Percentiles rank a stretch among this genome's conserved stretches.
phyloP scores from a whole-genome alignment of 768 basidiomycete species.

The Cystofilobasidium ferigula region DNA sequence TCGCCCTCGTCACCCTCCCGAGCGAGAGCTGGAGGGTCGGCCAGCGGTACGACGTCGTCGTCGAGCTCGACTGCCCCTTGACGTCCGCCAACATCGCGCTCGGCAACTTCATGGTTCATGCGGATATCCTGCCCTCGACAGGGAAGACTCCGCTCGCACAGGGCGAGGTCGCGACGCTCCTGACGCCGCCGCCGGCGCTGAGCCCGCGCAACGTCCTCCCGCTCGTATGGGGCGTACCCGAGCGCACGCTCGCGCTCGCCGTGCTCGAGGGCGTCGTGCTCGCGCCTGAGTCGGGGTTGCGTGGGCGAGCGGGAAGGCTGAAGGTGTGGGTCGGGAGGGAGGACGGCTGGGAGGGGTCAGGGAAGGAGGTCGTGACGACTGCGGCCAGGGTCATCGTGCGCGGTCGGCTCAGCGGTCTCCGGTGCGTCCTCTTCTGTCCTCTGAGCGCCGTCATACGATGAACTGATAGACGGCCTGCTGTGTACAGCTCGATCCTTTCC shows the following conservation, averaged over 20 bases:
- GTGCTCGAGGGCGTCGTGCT: not conserved
- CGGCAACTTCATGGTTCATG: slow-evolving; percentile 1
- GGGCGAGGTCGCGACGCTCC: not conserved
- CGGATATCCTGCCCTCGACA: not conserved
- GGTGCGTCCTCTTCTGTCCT: not conserved
- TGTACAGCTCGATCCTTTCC: not conserved
- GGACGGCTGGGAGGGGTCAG: not conserved
- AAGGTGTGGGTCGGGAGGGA: not conserved
- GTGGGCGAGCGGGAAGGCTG: too few relatives aligned
- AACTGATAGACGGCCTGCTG: not conserved
- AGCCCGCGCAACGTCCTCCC: not conserved
- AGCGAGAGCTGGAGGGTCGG: not conserved
- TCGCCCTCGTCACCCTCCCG: not conserved
- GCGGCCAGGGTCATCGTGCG: not conserved
- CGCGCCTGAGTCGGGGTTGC: too few relatives aligned
- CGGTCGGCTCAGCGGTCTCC: not conserved
- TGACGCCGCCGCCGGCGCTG: not conserved
- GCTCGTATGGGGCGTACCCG: not conserved
- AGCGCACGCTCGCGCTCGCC: not conserved
- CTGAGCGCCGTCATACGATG: not conserved
- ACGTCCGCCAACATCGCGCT: not conserved
- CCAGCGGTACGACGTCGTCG: not conserved
- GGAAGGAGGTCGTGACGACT: not conserved
- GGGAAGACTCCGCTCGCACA: not conserved
- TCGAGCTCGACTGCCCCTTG: slow-evolving; percentile 4